phyloP scores from a whole-genome alignment of 495 filamentous ascomycete genomes.

The Podospora anserina region DNA sequence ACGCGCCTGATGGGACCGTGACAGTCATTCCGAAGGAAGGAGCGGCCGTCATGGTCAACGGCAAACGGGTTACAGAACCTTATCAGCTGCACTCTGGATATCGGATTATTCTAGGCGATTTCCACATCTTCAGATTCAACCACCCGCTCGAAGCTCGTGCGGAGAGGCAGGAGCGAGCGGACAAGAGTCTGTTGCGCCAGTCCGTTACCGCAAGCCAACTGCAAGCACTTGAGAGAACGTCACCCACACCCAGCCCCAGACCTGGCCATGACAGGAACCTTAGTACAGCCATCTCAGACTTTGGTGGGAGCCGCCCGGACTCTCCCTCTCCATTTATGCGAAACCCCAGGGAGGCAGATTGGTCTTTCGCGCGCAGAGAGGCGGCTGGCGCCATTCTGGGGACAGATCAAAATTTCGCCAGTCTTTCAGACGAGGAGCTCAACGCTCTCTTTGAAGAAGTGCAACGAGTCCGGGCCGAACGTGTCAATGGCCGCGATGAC shows the following conservation, averaged over 20 bases:
- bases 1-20: constrained; percentile 82
- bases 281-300: constrained; percentile 66
- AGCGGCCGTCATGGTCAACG: constrained; percentile 97
- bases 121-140: constrained; percentile 99
- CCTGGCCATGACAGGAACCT: constrained; percentile 70
- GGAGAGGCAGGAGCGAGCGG: constrained; percentile 69
- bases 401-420: constrained; percentile 84
- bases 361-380: constrained; percentile 91
- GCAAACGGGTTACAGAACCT: constrained; percentile 76
- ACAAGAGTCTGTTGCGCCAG: constrained; percentile 76
- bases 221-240: constrained; percentile 44
- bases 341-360: constrained; percentile 82
- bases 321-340: constrained; percentile 68
- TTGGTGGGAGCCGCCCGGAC: constrained; percentile 68
- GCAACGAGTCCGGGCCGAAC: constrained; percentile 77
- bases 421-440: constrained; percentile 88
- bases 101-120: constrained; percentile 94
- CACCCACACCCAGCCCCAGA: constrained; percentile 59
- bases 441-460: constrained; percentile 95
- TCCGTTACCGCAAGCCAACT: constrained; percentile 81
- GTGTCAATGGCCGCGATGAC: constrained; percentile 69
- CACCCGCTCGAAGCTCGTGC: constrained; percentile 93
- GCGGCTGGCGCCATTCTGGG: constrained; percentile 87
- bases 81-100: constrained; percentile 85
- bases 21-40: constrained; percentile 84